These are phyloP conservation scores for Sporisorium sorghi DNA, from an alignment of 1,284 basidiomycete species.

Conservation along the genomic window DNA sequence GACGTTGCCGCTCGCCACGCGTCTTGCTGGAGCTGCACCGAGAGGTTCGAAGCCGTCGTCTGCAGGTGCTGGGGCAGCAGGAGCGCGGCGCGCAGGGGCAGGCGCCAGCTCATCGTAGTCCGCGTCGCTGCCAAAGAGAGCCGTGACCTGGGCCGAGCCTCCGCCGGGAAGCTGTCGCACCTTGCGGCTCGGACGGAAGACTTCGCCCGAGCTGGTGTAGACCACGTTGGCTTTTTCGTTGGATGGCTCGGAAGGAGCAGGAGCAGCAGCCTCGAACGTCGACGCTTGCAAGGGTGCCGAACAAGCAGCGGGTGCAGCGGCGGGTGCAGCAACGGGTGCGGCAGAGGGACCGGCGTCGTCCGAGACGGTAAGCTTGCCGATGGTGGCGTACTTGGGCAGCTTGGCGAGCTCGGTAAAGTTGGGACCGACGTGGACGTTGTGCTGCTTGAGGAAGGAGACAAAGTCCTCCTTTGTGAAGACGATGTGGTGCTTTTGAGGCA, in stretches of 20 bases:
- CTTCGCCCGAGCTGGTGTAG: constrained; percentile 57
- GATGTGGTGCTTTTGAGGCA: constrained; percentile 53
- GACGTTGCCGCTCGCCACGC: constrained; percentile 36
- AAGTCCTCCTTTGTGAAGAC: constrained; percentile 62
- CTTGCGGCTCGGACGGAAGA: constrained; percentile 59
- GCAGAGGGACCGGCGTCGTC: constrained; percentile 29
- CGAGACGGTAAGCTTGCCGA: constrained; percentile 50
- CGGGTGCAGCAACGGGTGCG: constrained; percentile 9
- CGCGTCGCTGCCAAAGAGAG: constrained; percentile 55
- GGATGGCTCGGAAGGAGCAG: constrained; percentile 4
- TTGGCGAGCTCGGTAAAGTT: constrained; percentile 58
- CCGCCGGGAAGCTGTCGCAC: constrained; percentile 61
- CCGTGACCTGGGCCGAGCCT: constrained; percentile 52
- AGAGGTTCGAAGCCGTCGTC: constrained; percentile 38
- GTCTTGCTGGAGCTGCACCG: constrained; percentile 31
- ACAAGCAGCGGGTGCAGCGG: no score
- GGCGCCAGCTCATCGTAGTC: constrained; percentile 36
- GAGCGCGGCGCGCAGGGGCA: constrained; percentile 4
- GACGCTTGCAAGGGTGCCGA: constrained; percentile 9
- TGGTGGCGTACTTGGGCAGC: constrained; percentile 59
- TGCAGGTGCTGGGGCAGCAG: constrained; percentile 15
- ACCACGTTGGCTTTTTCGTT: constrained; percentile 34
- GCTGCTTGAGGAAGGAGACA: constrained; percentile 61
- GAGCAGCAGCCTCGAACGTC: constrained; percentile 3
- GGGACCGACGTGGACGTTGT: constrained; percentile 58